Percentiles rank a stretch among this genome's conserved stretches.
Evolutionary conservation across 106 monocot genomes (phyloP).

Genomic region (Triglochin maritima): DNA sequence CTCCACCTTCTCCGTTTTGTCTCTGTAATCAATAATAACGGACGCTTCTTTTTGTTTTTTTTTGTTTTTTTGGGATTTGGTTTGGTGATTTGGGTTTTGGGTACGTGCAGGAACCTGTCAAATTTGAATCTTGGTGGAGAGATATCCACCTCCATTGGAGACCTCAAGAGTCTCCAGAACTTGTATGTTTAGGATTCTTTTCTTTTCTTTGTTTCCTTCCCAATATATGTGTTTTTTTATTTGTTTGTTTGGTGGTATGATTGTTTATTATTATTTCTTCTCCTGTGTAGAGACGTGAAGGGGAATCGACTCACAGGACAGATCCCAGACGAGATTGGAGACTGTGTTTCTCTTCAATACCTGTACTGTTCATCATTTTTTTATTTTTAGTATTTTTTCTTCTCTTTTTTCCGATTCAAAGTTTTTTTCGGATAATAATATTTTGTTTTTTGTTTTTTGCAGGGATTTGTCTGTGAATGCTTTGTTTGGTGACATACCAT

Average conservation of each 20-base stretch:
- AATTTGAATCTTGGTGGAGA: constrained; percentile 90
- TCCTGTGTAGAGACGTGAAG: constrained; percentile 67
- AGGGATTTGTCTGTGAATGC: constrained; percentile 81
- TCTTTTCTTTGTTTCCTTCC: neutral
- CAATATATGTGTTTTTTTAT: neutral
- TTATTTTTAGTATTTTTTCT: neutral
- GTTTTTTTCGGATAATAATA: neutral
- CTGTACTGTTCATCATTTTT: constrained; percentile 35
- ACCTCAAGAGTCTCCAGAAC: constrained; percentile 58
- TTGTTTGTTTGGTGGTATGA: neutral
- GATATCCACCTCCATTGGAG: constrained; percentile 75
- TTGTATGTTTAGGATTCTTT: constrained; percentile 26
- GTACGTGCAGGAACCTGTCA: constrained; percentile 62
- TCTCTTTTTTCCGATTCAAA: neutral
- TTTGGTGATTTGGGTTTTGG: neutral
- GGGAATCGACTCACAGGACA: constrained; percentile 72
- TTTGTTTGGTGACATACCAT: constrained; percentile 79
- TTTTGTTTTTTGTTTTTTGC: neutral
- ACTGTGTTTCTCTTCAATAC: constrained; percentile 75
- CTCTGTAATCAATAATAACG: constrained; percentile 26
- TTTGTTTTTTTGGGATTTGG: neutral
- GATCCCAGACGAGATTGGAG: constrained; percentile 95
- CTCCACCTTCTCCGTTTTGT: constrained; percentile 46
- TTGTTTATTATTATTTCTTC: neutral
- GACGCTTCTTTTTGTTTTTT: neutral